Evolutionary conservation across 495 filamentous ascomycete species (phyloP).

Genomic region (Viridothelium virens): DNA sequence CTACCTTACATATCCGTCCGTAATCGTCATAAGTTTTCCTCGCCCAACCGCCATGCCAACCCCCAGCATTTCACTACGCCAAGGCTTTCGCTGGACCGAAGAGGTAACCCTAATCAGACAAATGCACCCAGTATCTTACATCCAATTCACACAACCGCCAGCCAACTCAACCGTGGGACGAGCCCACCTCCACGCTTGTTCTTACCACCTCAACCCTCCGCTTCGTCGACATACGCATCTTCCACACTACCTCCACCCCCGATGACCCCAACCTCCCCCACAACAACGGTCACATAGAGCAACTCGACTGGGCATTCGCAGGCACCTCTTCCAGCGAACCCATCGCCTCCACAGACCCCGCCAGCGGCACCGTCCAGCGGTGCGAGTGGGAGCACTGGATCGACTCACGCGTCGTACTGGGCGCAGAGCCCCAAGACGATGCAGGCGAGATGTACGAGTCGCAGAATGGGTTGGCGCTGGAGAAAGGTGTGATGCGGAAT

Average conservation of each 20-base stretch:
- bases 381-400: slow-evolving; percentile 49
- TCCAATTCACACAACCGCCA: background rate
- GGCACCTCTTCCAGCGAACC: slow-evolving; percentile 36
- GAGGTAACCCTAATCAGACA: background rate
- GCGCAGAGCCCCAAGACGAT: slow-evolving; percentile 36
- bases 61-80: background rate
- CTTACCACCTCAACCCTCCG: slow-evolving; percentile 42
- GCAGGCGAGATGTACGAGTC: slow-evolving; percentile 45
- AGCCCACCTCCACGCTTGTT: slow-evolving; percentile 23
- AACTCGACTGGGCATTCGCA: slow-evolving; percentile 46
- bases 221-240: slow-evolving; percentile 48
- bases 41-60: background rate
- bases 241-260: slow-evolving; percentile 13
- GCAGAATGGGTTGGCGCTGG: slow-evolving; percentile 38
- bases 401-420: slow-evolving; percentile 34
- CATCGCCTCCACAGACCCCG: slow-evolving; percentile 5
- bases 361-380: slow-evolving; percentile 19
- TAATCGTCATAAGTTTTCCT: too few relatives aligned
- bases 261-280: slow-evolving; percentile 13
- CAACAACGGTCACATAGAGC: slow-evolving; percentile 8
- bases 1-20: too few relatives aligned
- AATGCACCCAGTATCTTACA: background rate
- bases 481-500: slow-evolving; percentile 45
- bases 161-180: slow-evolving; percentile 2
- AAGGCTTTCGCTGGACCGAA: slow-evolving; percentile 2